These are phyloP conservation scores for Nakaseomyces sp. DNA, from an alignment of 1,139 yeast genomes.

Conservation along the genomic window DNA sequence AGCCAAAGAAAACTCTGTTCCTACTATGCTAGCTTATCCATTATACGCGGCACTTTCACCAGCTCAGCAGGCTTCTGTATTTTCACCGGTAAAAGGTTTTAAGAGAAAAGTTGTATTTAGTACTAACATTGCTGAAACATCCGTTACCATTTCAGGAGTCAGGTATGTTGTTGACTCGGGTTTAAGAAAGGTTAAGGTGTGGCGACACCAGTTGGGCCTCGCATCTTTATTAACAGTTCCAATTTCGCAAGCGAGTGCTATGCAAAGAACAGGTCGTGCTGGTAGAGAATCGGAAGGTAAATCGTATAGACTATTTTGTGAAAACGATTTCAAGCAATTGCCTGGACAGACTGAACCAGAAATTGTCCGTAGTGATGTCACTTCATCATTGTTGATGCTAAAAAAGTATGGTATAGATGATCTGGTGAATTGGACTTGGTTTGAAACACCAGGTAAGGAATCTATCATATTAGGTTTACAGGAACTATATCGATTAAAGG, in stretches of 20 bases:
- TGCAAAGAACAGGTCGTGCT: conserved; percentile 96
- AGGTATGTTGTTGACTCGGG: conserved; percentile 91
- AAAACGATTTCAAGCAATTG: conserved; percentile 51
- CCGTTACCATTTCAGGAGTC: conserved; percentile 94
- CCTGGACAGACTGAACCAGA: conserved; percentile 87
- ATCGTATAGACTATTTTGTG: conserved; percentile 77
- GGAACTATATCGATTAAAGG: conserved; percentile 69
- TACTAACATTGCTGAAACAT: conserved; percentile 95
- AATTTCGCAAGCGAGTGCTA: conserved; percentile 87
- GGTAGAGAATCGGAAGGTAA: conserved; percentile 95
- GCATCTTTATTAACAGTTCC: conserved; percentile 88
- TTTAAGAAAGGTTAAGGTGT: conserved; percentile 80
- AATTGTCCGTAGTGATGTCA: conserved; percentile 75
- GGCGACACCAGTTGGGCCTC: conserved; percentile 87
- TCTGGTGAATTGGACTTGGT: conserved; percentile 81
- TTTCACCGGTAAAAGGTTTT: conserved; percentile 46
- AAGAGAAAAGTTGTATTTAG: conserved; percentile 76
- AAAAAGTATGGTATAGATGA: conserved; percentile 80
- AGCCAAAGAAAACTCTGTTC: conserved; percentile 55
- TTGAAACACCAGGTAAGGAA: conserved; percentile 79
- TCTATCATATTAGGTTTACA: conserved; percentile 69
- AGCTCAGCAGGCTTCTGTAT: conserved; percentile 68
- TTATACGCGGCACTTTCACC: conserved; percentile 91
- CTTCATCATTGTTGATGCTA: conserved; percentile 73
- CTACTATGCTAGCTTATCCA: conserved; percentile 68